A percentile compares a stretch with the other conserved stretches of the same genome.
Conservation (phyloP, 345 rosid species). For the Gossypium mustelinum region DNA sequence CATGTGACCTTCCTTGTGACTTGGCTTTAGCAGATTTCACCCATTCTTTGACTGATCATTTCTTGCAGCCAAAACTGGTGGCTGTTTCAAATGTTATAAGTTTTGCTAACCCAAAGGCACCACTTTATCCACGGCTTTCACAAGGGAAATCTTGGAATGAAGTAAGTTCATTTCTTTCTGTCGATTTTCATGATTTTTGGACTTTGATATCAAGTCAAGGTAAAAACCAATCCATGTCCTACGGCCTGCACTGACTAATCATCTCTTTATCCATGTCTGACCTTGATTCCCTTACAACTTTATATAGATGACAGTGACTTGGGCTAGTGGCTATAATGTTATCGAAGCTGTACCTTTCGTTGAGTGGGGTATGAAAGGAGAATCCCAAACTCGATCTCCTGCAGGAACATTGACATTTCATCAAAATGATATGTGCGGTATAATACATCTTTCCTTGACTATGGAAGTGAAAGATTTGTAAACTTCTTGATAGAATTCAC, state of each 20-base stretch:
- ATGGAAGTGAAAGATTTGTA: neutral
- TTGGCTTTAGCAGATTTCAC: neutral
- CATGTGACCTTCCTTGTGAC: neutral
- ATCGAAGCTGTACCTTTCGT: neutral
- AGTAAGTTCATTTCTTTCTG: neutral
- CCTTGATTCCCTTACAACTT: neutral
- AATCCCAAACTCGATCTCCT: neutral
- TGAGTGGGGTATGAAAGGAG: slow-evolving; percentile 2
- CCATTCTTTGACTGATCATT: neutral
- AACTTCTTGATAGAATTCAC: neutral
- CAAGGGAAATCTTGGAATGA: slow-evolving; percentile 8
- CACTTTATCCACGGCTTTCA: neutral
- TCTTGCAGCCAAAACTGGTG: slow-evolving; percentile 7
- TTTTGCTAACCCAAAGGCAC: slow-evolving; percentile 7
- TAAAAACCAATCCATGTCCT: neutral
- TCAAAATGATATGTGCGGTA: neutral
- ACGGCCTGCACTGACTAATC: neutral
- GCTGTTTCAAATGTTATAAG: slow-evolving; percentile 1
- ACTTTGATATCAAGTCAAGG: neutral
- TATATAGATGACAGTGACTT: neutral
- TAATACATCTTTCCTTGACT: neutral
- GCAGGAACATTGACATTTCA: slow-evolving; percentile 8
- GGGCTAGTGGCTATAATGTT: neutral
- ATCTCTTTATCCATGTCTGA: neutral
- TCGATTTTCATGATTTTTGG: neutral